Evolutionary conservation across 768 basidiomycete genomes (phyloP), one percentile per base, ranked within the genome.

Genomic region (Amyloporia xantha): DNA sequence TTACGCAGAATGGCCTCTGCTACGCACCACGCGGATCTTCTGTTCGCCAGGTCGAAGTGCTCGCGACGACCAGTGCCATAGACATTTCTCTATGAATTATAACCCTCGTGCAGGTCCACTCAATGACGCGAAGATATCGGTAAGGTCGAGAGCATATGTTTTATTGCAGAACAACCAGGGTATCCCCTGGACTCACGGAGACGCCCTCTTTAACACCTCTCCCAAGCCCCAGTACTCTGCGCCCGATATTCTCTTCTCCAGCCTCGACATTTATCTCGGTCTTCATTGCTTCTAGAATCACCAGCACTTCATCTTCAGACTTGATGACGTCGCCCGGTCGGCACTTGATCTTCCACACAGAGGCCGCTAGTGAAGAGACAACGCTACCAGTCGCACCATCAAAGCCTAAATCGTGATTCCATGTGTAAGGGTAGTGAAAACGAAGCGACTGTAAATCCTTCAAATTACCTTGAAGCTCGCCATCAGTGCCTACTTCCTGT

Each of bases 281-380:
- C 63, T 85, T 84, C 82, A 83, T 84, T 1, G 82, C 78, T 60
- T 82, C 79, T 11, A 84, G 68, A 17, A 79, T 68, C 26, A 78
- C 41, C 30, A 82, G 56, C 2, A 75, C 67, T 3, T 74, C 65
- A 11, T 73, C 70, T 2, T 66, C 64, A 1, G 72, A 65, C 3
- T 59, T 41, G 37, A 82, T 68, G 0, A 60, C 53, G 45, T 78
- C 70, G 11, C 75, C 76, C 4, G 68, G 59, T 0, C 59, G 55
- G 37, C 71, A 70, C 12, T 65, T 68, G 54, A 83, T 69, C 57
- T 78, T 79, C 76, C 74, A 75, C 23, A 81, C 58, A 9, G 70
- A 66, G 2, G 76, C 74, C 20, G 69, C 68, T 25, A 80, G 60
- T 2, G 73, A 58, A n/a, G 59, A 64, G 41, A 17, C 41, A 17